These are phyloP conservation scores for Erigeron canadensis DNA, from an alignment of 129 eudicot species.

Conservation along the genomic window DNA sequence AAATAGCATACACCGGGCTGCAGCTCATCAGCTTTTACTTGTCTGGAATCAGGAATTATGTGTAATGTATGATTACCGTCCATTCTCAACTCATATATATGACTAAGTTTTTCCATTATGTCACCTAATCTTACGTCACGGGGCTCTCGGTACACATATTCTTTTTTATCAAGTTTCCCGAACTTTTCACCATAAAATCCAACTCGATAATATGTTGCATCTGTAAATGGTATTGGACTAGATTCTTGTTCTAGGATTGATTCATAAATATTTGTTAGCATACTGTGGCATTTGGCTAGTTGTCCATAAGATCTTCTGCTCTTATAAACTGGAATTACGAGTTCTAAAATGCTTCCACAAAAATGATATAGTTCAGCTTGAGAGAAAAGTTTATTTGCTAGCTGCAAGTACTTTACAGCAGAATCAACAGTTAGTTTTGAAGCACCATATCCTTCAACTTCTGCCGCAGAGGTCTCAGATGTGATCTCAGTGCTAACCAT, in stretches of 20 bases:
- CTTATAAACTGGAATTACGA: constrained; percentile 90
- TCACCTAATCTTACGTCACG: constrained; percentile 98
- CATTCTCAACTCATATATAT: constrained; percentile 89
- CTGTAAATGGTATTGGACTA: constrained; percentile 92
- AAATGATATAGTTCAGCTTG: constrained; percentile 95
- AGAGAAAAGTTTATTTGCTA: constrained; percentile 96
- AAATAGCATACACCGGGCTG: constrained; percentile 87
- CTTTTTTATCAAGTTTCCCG: constrained; percentile 81
- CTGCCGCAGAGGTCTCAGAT: constrained; percentile 95
- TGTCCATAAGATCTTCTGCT: constrained; percentile 88
- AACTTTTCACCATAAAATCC: constrained; percentile 96
- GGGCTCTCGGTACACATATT: constrained; percentile 87
- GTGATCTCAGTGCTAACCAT: constrained; percentile 89
- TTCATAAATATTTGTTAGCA: constrained; percentile 91
- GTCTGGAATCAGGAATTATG: constrained; percentile 89
- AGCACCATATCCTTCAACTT: constrained; percentile 98
- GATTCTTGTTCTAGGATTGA: constrained; percentile 97
- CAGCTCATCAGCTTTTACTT: constrained; percentile 88
- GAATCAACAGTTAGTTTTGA: constrained; percentile 98
- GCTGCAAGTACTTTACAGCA: constrained; percentile 92
- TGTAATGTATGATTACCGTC: constrained; percentile 78
- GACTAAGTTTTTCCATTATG: constrained; percentile 97
- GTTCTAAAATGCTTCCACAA: constrained; percentile 87
- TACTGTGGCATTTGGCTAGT: constrained; percentile 93
- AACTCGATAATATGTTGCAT: constrained; percentile 94